These are phyloP conservation scores for Candida tallmaniae DNA, from an alignment of 805 yeast species.

Conservation along the genomic window DNA sequence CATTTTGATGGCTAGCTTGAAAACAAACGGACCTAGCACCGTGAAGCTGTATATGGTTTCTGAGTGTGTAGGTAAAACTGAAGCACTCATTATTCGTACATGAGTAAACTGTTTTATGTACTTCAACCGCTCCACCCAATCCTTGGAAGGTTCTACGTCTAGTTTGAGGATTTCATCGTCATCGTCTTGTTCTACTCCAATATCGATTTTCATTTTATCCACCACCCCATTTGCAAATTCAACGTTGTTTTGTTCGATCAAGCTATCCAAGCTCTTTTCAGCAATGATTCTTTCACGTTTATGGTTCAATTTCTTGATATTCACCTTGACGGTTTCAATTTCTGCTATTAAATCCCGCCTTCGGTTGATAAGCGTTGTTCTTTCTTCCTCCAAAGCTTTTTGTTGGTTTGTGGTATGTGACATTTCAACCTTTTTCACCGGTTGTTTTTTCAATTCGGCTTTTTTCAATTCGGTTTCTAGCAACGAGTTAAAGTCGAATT, in stretches of 20 bases:
- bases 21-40: conserved; percentile 12
- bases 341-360: conserved; percentile 13
- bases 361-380: conserved; percentile 15
- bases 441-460: no score
- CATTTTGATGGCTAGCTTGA: conserved; percentile 15
- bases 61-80: neutral
- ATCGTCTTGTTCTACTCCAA: conserved; percentile 13
- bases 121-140: conserved; percentile 25
- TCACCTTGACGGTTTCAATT: conserved; percentile 14
- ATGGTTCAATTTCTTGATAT: conserved; percentile 9
- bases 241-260: conserved; percentile 18
- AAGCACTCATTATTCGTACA: neutral
- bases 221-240: conserved; percentile 7
- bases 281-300: conserved; percentile 9
- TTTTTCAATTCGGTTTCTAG: no score
- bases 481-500: no score
- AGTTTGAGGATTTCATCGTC: conserved; percentile 18
- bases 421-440: no score
- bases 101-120: conserved; percentile 19
- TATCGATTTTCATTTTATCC: conserved; percentile 1
- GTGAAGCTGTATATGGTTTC: conserved; percentile 2
- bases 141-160: conserved; percentile 31
- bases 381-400: neutral
- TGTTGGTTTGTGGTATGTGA: neutral
- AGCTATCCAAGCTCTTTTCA: conserved; percentile 14